These are phyloP conservation scores for Hypoxylon fragiforme DNA, from an alignment of 495 filamentous ascomycete species.

Conservation along the genomic window DNA sequence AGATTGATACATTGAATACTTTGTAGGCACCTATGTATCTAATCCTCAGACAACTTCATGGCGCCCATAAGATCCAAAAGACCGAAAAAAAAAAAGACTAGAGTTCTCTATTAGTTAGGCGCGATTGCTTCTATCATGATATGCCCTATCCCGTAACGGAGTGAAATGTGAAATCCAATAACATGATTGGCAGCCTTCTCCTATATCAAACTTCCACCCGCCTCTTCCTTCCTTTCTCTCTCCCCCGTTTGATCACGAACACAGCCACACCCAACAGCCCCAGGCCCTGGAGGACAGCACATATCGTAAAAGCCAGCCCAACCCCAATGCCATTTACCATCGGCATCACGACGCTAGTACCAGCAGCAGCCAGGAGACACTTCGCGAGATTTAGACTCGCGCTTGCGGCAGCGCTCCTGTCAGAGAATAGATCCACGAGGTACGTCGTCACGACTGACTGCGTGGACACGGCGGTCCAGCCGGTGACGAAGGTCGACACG, in stretches of 20 bases:
- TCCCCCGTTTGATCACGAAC: slow-evolving; percentile 44
- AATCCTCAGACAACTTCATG: too few relatives aligned
- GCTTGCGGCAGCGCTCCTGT: slow-evolving; percentile 41
- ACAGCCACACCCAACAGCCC: slow-evolving; percentile 43
- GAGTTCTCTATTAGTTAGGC: not conserved
- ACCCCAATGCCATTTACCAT: slow-evolving; percentile 42
- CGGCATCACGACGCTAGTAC: slow-evolving; percentile 42
- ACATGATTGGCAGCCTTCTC: too few relatives aligned
- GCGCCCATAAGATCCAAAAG: too few relatives aligned
- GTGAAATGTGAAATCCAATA: too few relatives aligned
- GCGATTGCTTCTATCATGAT: not conserved
- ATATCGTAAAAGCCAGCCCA: slow-evolving; percentile 47
- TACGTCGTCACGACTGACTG: slow-evolving; percentile 46
- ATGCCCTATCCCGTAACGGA: too few relatives aligned
- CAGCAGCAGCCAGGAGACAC: slow-evolving; percentile 46
- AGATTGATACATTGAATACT: too few relatives aligned
- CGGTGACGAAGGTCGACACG: slow-evolving; percentile 44
- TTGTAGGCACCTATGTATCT: too few relatives aligned
- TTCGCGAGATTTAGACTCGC: slow-evolving; percentile 47
- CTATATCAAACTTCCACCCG: slow-evolving; percentile 17
- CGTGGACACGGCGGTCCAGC: slow-evolving; percentile 45
- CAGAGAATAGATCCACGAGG: slow-evolving; percentile 46
- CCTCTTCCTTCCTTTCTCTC: slow-evolving; percentile 28
- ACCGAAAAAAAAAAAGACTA: too few relatives aligned
- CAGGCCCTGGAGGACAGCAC: slow-evolving; percentile 43